phyloP scores from a whole-genome alignment of 257 asterid species.

The Verbena officinalis region DNA sequence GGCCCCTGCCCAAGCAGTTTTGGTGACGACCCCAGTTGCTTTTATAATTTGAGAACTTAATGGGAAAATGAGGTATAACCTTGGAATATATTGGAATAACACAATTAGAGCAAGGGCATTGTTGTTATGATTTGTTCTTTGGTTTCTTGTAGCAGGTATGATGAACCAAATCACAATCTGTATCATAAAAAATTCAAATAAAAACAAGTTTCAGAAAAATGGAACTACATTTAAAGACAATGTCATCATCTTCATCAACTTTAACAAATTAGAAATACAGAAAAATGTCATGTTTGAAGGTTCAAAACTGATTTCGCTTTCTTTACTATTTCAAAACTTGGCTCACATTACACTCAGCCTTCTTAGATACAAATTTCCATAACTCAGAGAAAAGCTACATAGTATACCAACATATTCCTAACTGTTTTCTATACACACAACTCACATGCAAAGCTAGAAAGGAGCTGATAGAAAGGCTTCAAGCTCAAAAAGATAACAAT shows the following conservation, averaged over 20 bases:
- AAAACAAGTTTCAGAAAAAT: slow-evolving; percentile 14
- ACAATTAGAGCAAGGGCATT: slow-evolving; percentile 96
- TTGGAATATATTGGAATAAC: slow-evolving; percentile 84
- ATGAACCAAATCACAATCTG: slow-evolving; percentile 93
- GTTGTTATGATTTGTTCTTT: slow-evolving; percentile 66
- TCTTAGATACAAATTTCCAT: no score
- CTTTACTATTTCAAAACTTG: no score
- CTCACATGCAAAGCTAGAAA: no score
- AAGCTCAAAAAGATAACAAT: no score
- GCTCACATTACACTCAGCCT: no score
- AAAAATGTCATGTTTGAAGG: slow-evolving; percentile 2
- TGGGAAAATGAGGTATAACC: slow-evolving; percentile 93
- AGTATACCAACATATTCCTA: no score
- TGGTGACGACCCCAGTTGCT: slow-evolving; percentile 97
- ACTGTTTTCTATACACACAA: no score
- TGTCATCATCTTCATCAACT: slow-evolving; percentile 11
- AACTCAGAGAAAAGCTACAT: no score
- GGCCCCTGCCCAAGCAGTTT: slow-evolving; percentile 99
- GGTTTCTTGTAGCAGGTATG: slow-evolving; percentile 80
- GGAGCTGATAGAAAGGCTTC: no score
- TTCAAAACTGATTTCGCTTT: background rate
- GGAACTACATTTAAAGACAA: background rate
- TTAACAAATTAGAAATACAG: slow-evolving; percentile 14
- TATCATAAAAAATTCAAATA: slow-evolving; percentile 26
- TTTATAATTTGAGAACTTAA: slow-evolving; percentile 90